Evolutionary conservation across 1,139 yeast species (phyloP).

Genomic region (Arxiozyma heterogenica): DNA sequence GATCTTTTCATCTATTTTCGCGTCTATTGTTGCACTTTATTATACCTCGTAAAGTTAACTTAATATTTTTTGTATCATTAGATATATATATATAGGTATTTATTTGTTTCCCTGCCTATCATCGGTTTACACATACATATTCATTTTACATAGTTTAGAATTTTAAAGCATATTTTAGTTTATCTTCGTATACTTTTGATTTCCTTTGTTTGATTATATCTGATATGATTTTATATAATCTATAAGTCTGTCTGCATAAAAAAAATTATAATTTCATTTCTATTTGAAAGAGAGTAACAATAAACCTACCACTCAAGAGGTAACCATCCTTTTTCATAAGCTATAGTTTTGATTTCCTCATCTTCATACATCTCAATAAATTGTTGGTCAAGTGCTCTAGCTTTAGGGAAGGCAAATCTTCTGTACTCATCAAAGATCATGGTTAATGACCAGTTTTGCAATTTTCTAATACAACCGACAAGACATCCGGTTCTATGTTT

Average conservation of each 20-base stretch:
- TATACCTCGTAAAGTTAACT: background rate
- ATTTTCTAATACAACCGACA: conserved; percentile 79
- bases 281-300: background rate
- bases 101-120: background rate
- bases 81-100: background rate
- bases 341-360: conserved; percentile 45
- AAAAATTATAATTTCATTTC: too few species aligned
- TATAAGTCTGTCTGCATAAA: too few species aligned
- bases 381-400: conserved; percentile 90
- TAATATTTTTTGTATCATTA: background rate
- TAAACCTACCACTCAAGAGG: conserved; percentile 55
- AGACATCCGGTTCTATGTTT: conserved; percentile 95
- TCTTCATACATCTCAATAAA: conserved; percentile 84
- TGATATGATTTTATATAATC: too few species aligned
- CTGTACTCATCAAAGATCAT: conserved; percentile 93
- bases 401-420: conserved; percentile 89
- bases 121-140: background rate
- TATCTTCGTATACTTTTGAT: background rate
- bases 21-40: background rate
- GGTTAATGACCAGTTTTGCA: conserved; percentile 87
- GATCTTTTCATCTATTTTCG: background rate
- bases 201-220: too few species aligned
- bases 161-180: background rate
- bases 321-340: conserved; percentile 46
- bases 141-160: background rate